Percentiles rank a stretch among this genome's conserved stretches.
Evolutionary conservation across 805 yeast species (phyloP).

Genomic region (Yamadazyma kitorensis): DNA sequence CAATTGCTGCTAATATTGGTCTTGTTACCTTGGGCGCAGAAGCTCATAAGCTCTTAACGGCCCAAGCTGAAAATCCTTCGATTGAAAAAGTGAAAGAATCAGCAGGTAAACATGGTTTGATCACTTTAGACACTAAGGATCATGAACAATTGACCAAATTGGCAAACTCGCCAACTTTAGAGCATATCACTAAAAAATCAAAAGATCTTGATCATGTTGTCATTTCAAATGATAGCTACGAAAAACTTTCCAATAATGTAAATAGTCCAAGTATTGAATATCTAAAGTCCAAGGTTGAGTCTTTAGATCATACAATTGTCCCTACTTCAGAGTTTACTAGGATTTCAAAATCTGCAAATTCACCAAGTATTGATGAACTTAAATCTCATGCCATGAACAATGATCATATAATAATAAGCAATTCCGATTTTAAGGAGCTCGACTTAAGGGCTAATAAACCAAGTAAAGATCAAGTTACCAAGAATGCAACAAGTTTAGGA

Average conservation of each 20-base stretch:
- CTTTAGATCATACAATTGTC: constrained; percentile 6
- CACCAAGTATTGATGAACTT: constrained; percentile 26
- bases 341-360: constrained; percentile 5
- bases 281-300: constrained; percentile 7
- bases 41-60: constrained; percentile 4
- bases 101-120: constrained; percentile 9
- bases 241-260: constrained; percentile 14
- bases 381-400: constrained; percentile 17
- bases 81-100: constrained; percentile 15
- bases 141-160: constrained; percentile 10
- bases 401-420: constrained; percentile 13
- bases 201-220: constrained; percentile 13
- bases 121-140: constrained; percentile 9
- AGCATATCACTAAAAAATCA: constrained; percentile 25
- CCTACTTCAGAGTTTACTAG: constrained; percentile 4
- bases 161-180: constrained; percentile 24
- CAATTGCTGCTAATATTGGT: constrained; percentile 14
- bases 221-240: constrained; percentile 20
- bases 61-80: constrained; percentile 12
- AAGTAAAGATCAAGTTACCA: constrained; percentile 13
- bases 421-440: constrained; percentile 19
- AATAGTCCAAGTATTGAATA: constrained; percentile 16
- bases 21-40: constrained; percentile 13
- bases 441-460: constrained; percentile 14
- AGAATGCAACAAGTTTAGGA: constrained; percentile 11